Conservation (phyloP, 768 basidiomycete species). For the Xerocomus spinulosus region DNA sequence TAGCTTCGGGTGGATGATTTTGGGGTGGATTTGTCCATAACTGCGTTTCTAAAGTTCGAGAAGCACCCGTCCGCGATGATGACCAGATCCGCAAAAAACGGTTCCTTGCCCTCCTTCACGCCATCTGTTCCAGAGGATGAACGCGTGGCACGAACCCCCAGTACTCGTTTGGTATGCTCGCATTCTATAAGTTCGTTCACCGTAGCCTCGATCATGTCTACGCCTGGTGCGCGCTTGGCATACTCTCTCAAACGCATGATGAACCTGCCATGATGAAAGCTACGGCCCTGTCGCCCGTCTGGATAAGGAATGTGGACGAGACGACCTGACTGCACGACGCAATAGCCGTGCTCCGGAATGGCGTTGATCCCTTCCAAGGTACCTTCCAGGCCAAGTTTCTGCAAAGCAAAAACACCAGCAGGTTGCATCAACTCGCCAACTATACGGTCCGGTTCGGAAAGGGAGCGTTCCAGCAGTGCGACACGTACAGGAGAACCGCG, state of each 20-base stretch:
- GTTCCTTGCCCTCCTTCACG: conserved; percentile 40
- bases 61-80: conserved; percentile 93
- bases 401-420: conserved; percentile 75
- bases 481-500: conserved; percentile 62
- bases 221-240: conserved; percentile 54
- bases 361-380: conserved; percentile 88
- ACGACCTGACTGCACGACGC: conserved; percentile 57
- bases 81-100: conserved; percentile 71
- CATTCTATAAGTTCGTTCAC: conserved; percentile 71
- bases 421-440: conserved; percentile 97
- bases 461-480: conserved; percentile 84
- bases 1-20: conserved; percentile 63
- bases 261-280: conserved; percentile 93
- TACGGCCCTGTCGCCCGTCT: conserved; percentile 60
- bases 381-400: conserved; percentile 68
- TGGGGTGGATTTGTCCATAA: conserved; percentile 49
- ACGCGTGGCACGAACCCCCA: conserved; percentile 63
- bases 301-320: conserved; percentile 91
- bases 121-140: conserved; percentile 30
- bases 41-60: conserved; percentile 78
- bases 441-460: conserved; percentile 91
- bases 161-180: conserved; percentile 44
- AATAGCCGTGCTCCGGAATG: conserved; percentile 79
- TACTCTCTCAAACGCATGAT: conserved; percentile 72
- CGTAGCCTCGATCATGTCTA: conserved; percentile 82